Conservation (phyloP, 106 monocot genomes). For the Allium fistulosum region DNA sequence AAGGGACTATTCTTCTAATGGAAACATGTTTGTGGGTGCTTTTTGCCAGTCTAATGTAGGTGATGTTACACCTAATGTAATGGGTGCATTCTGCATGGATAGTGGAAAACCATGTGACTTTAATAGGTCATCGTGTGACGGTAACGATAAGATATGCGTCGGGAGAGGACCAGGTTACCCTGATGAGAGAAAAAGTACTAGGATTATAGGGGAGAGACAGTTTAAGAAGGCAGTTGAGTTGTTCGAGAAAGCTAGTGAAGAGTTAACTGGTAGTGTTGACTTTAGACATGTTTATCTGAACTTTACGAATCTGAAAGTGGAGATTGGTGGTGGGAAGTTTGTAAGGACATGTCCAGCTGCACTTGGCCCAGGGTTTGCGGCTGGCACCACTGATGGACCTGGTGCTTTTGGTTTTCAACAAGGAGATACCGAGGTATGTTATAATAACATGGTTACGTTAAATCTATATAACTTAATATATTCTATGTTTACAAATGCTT, state of each 20-base stretch:
- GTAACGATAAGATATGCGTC: constrained; percentile 19
- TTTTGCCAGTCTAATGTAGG: constrained; percentile 31
- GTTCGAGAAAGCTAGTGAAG: constrained; percentile 15
- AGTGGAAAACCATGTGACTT: constrained; percentile 30
- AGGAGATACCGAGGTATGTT: constrained; percentile 27
- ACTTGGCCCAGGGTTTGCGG: constrained; percentile 23
- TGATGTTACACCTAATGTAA: constrained; percentile 25
- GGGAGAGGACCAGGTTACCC: constrained; percentile 33
- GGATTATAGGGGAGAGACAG: constrained; percentile 30
- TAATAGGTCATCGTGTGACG: constrained; percentile 21
- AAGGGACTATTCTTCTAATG: not conserved
- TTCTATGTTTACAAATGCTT: too few species aligned
- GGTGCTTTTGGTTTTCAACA: constrained; percentile 27
- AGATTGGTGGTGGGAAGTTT: constrained; percentile 3
- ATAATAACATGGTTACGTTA: not conserved
- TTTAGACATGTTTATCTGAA: constrained; percentile 21
- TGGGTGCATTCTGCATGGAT: constrained; percentile 24
- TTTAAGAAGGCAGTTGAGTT: constrained; percentile 19
- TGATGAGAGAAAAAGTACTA: constrained; percentile 30
- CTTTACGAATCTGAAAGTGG: constrained; percentile 13
- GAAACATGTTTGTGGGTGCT: constrained; percentile 18
- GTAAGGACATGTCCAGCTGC: constrained; percentile 26
- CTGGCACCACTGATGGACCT: constrained; percentile 29
- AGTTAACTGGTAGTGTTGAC: constrained; percentile 23
- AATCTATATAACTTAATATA: too few species aligned